Evolutionary conservation across 106 monocot genomes (phyloP).

Genomic region (Dendrobium huoshanense): DNA sequence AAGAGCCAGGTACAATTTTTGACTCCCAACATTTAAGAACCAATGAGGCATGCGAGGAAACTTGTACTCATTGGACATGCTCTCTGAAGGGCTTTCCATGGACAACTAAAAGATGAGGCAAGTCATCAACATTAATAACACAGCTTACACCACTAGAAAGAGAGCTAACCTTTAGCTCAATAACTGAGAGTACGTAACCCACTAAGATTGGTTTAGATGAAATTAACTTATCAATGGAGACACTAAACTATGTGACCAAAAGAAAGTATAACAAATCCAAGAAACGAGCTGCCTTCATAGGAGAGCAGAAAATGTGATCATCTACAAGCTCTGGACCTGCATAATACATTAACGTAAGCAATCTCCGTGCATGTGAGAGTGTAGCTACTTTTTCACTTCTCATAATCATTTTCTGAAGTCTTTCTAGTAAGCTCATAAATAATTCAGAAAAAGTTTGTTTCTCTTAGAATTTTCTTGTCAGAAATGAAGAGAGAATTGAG

Average conservation of each 20-base stretch:
- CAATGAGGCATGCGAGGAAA: conserved; percentile 89
- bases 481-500: not conserved
- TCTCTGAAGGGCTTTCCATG: no score
- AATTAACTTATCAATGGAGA: no score
- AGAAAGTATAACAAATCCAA: no score
- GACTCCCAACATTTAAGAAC: conserved; percentile 58
- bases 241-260: no score
- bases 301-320: conserved; percentile 61
- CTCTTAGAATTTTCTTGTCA: conserved; percentile 36
- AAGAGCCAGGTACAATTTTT: conserved; percentile 66
- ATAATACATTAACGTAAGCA: conserved; percentile 77
- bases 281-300: not conserved
- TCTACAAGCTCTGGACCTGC: conserved; percentile 70
- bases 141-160: conserved; percentile 17
- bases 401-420: conserved; percentile 58
- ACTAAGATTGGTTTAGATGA: conserved; percentile 54
- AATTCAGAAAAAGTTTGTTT: conserved; percentile 64
- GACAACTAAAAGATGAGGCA: conserved; percentile 14
- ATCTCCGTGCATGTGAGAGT: conserved; percentile 29
- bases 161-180: conserved; percentile 63
- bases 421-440: conserved; percentile 62
- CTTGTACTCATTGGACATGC: no score
- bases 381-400: conserved; percentile 62
- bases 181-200: conserved; percentile 85
- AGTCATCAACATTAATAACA: conserved; percentile 7